A percentile compares a stretch with the other conserved stretches of the same genome.
Conservation (phyloP, 2,329 filamentous ascomycete species). For the Cladorrhinum sp. region DNA sequence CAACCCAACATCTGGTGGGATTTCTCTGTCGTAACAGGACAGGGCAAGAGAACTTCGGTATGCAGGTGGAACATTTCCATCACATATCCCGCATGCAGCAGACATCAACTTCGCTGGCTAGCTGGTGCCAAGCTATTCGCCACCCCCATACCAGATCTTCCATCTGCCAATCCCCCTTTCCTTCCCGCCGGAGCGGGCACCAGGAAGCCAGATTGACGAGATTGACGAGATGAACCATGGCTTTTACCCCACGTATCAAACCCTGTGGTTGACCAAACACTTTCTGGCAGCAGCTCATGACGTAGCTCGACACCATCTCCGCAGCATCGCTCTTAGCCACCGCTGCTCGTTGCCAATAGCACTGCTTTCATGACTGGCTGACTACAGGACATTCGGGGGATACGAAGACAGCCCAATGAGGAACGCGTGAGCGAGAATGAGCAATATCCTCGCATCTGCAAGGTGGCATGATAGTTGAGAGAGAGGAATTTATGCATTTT, state of each 20-base stretch:
- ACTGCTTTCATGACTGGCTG: neutral
- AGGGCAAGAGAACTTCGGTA: conserved; percentile 6
- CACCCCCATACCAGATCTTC: conserved; percentile 1
- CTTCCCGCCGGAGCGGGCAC: neutral
- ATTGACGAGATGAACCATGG: neutral
- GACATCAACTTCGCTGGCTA: neutral
- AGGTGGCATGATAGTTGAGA: conserved; percentile 5
- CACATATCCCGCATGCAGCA: conserved; percentile 11
- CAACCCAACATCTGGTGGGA: conserved; percentile 17
- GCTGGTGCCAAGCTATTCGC: neutral
- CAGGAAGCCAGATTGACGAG: neutral
- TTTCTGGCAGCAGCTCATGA: neutral
- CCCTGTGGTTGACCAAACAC: neutral
- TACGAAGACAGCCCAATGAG: neutral
- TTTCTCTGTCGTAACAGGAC: neutral
- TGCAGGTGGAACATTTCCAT: conserved; percentile 6
- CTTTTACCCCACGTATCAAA: neutral
- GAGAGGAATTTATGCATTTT: neutral
- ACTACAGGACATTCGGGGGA: neutral
- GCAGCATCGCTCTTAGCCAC: neutral
- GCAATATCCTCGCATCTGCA: no score
- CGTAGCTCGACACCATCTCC: neutral
- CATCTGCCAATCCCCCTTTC: neutral
- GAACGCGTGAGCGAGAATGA: neutral
- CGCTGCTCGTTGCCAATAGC: neutral